A percentile compares a stretch with the other conserved stretches of the same genome.
Evolutionary conservation across 2,329 filamentous ascomycete species (phyloP).

Genomic region (Escovopsis sp.): DNA sequence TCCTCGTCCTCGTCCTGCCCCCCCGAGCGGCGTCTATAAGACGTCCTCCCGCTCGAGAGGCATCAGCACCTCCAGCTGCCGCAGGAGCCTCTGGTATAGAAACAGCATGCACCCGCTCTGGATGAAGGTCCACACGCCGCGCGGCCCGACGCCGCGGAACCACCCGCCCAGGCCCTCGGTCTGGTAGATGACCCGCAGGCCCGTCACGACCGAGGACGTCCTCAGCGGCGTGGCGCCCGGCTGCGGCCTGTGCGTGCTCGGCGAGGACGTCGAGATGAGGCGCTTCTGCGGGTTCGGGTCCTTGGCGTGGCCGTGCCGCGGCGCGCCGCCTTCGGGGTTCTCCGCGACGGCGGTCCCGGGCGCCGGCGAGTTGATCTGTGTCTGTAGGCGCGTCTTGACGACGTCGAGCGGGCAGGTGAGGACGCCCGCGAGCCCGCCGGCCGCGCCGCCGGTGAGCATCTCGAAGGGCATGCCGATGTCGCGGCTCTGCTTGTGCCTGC

Average conservation of each 20-base stretch:
- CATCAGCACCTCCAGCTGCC: conserved; percentile 49
- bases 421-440: conserved; percentile 83
- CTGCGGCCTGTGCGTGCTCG: conserved; percentile 66
- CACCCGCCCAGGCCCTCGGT: conserved; percentile 79
- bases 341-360: background rate
- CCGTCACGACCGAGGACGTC: conserved; percentile 78
- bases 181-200: conserved; percentile 74
- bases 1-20: no score
- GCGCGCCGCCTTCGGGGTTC: conserved; percentile 3
- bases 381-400: conserved; percentile 93
- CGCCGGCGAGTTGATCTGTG: conserved; percentile 45
- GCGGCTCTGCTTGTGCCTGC: conserved; percentile 59
- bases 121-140: conserved; percentile 92
- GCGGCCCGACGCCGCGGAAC: conserved; percentile 88
- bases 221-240: conserved; percentile 70
- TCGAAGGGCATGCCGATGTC: conserved; percentile 80
- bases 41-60: conserved; percentile 10
- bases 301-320: conserved; percentile 11
- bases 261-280: conserved; percentile 77
- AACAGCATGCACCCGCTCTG: conserved; percentile 96
- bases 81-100: conserved; percentile 77
- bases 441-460: conserved; percentile 75
- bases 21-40: conserved; percentile 1
- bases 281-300: conserved; percentile 42
- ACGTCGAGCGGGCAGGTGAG: conserved; percentile 94